Base-by-base conservation (phyloP, 495 filamentous ascomycete genomes). In the Hapsidospora chrysogenum region DNA sequence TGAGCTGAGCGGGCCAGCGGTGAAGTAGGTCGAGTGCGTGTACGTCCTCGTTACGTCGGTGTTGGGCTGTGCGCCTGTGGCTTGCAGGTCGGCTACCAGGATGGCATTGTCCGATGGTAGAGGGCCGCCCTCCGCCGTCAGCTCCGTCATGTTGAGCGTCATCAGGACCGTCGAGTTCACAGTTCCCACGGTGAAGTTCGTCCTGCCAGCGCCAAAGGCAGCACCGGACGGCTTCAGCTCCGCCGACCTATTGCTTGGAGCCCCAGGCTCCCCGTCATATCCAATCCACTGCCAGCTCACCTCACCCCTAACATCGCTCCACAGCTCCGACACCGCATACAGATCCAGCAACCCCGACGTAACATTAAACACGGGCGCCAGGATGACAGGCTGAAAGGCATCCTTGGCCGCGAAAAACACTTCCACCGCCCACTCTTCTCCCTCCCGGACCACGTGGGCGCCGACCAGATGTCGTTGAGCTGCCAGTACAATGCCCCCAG, bases 401-500 rank as follows among this genome's bases (percentile, higher is more conserved):
- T 79, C 73, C 35, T 65, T 66, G 1, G 65, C 67, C 0, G 58
- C 53, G 27, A 77, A 17, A 78, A 54, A 3, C 74, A 61, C 44
- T 80, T 78, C 73, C 72, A 78, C 3, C 76, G 58, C 2, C 74
- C 74, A 39, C 67, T 64, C 33, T 70, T 74, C 51, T 76, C 73
- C 31, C 75, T 71, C 0, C 70, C 56, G 38, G 75, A 70, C 74
- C 74, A 80, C 0, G 73, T 70, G 0, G 74, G 74, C 6, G 73
- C 74, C 45, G 74, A 70, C 74, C 74, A 78, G 44, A 77, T 70
- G 50, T 78, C 75, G 40, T 80, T 70, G 1, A 80, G 53, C 47
- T 80, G 74, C 76, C 76, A 80, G 47, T 79, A 80, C 6, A 80
- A 47, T 4, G 63, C 63, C 0, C 76, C 76, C 1, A 78, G 56